A percentile compares a stretch with the other conserved stretches of the same genome.
These are phyloP conservation scores for Trametes versicolor DNA, from an alignment of 1,284 basidiomycete species.

Conservation along the genomic window DNA sequence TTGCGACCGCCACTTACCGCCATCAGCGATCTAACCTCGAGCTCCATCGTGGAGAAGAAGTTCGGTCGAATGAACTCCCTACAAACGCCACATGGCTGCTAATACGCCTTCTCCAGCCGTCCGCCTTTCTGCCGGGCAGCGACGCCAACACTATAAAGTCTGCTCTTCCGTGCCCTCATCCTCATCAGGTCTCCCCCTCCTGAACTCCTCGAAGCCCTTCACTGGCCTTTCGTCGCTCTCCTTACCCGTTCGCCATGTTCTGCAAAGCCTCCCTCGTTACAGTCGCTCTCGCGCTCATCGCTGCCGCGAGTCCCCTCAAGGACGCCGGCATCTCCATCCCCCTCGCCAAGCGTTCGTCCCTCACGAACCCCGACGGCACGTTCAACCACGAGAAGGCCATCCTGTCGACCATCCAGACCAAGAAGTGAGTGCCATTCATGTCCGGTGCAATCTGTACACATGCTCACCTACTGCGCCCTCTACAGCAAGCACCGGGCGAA, in stretches of 20 bases:
- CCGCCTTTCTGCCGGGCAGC: neutral
- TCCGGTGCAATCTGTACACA: neutral
- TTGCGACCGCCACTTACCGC: conserved; percentile 3
- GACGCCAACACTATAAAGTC: conserved; percentile 22
- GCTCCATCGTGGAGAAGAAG: conserved; percentile 20
- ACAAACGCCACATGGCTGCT: neutral
- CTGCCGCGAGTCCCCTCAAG: conserved; percentile 33
- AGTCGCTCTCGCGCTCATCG: conserved; percentile 37
- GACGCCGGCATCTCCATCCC: conserved; percentile 34
- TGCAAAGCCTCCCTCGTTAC: conserved; percentile 39
- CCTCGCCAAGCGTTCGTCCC: conserved; percentile 33
- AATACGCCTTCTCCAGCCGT: conserved; percentile 2
- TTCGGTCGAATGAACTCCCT: conserved; percentile 22
- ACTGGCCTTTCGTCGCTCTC: conserved; percentile 16
- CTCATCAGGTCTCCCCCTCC: conserved; percentile 29
- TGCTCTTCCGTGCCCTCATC: conserved; percentile 2
- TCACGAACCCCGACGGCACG: conserved; percentile 38
- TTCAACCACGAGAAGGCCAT: conserved; percentile 39
- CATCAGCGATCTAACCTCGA: conserved; percentile 20
- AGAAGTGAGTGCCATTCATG: conserved; percentile 27
- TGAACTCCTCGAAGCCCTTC: conserved; percentile 26
- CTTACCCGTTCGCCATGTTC: conserved; percentile 33
- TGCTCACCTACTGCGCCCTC: neutral
- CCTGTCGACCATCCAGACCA: conserved; percentile 32
- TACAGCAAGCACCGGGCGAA: conserved; percentile 41